phyloP scores from a whole-genome alignment of 2,329 filamentous ascomycete genomes.

The Xylariaceae sp. region DNA sequence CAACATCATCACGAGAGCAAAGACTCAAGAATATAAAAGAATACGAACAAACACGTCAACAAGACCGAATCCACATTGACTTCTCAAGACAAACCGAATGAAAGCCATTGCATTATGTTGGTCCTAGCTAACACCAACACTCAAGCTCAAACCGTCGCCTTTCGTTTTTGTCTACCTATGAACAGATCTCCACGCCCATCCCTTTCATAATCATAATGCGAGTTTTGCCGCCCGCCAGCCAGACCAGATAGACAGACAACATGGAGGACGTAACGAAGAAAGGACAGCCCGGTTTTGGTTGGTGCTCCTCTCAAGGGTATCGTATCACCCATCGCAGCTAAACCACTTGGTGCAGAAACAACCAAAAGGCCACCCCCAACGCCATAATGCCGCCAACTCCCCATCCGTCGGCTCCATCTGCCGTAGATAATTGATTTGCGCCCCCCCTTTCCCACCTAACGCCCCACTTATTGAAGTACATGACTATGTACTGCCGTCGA shows the following conservation, averaged over 20 bases:
- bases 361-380: constrained; percentile 13
- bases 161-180: constrained; percentile 11
- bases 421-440: constrained; percentile 1
- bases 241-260: not conserved
- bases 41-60: not conserved
- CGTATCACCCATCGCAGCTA: constrained; percentile 17
- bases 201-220: constrained; percentile 1
- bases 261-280: not conserved
- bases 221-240: not conserved
- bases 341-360: constrained; percentile 29
- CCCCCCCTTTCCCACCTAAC: constrained; percentile 4
- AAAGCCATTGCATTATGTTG: not conserved
- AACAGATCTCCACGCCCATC: not conserved
- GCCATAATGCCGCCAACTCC: constrained; percentile 15
- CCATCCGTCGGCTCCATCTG: constrained; percentile 9
- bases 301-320: constrained; percentile 23
- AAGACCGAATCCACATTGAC: not conserved
- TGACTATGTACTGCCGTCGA: constrained; percentile 8
- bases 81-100: not conserved
- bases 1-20: not conserved
- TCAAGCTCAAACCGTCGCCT: not conserved
- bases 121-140: not conserved
- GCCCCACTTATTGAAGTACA: constrained; percentile 8
- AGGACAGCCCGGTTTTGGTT: not conserved
- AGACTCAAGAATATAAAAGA: too few relatives aligned